Evolutionary conservation across 306 rosid genomes (phyloP).

Genomic region (Datisca glomerata): DNA sequence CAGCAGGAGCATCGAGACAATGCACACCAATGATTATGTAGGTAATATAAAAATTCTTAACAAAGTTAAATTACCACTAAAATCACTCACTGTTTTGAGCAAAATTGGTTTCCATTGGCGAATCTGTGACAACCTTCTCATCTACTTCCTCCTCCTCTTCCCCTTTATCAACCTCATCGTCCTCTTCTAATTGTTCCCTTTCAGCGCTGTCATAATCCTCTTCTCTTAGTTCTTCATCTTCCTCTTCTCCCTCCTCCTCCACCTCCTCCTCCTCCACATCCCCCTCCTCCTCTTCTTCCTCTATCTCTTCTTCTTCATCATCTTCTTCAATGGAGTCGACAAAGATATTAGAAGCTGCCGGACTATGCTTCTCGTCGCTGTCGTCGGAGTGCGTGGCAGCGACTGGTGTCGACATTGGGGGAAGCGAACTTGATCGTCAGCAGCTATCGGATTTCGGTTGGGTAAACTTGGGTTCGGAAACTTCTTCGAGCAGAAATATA

Average conservation of each 20-base stretch:
- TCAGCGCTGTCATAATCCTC: not conserved
- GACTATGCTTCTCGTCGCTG: slow-evolving; percentile 12
- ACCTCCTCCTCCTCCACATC: not conserved
- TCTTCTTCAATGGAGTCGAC: slow-evolving; percentile 9
- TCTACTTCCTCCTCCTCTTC: slow-evolving; percentile 8
- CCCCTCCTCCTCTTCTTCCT: slow-evolving; percentile 6
- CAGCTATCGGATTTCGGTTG: not conserved
- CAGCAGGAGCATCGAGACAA: too few species aligned
- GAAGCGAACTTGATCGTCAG: too few species aligned
- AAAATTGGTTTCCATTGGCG: slow-evolving; percentile 11
- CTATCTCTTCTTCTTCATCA: slow-evolving; percentile 7
- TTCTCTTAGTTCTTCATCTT: not conserved
- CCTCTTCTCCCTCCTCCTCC: slow-evolving; percentile 1
- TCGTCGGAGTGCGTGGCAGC: not conserved
- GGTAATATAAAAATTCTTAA: too few species aligned
- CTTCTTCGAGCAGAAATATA: too few species aligned
- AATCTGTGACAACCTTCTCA: slow-evolving; percentile 12
- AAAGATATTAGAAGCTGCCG: slow-evolving; percentile 4
- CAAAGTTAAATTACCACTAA: too few species aligned
- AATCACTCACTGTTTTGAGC: slow-evolving; percentile 19
- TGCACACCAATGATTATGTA: too few species aligned
- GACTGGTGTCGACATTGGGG: not conserved
- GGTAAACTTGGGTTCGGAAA: not conserved
- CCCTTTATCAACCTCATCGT: slow-evolving; percentile 7
- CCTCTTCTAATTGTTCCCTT: not conserved